phyloP scores from a whole-genome alignment of 179 eudicot species.

The Pouteria campechiana region DNA sequence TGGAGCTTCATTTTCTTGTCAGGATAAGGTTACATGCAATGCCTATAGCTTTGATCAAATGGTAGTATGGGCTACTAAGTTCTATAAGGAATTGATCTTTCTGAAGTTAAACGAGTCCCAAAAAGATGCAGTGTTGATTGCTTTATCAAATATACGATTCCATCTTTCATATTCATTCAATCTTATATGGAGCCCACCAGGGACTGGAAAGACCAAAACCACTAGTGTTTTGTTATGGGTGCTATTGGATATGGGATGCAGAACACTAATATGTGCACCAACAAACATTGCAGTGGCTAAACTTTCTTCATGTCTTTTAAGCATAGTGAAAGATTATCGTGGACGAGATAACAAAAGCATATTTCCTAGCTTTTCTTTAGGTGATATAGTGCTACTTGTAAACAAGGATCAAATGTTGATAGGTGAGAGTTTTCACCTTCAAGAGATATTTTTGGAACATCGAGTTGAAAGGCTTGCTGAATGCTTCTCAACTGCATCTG shows the following conservation, averaged over 20 bases:
- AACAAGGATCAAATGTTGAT: slow-evolving; percentile 13
- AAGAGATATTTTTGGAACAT: slow-evolving; percentile 26
- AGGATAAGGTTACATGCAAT: too few relatives aligned
- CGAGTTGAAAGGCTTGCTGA: slow-evolving; percentile 28
- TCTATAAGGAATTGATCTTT: too few relatives aligned
- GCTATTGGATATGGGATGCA: slow-evolving; percentile 11
- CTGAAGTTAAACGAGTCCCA: too few relatives aligned
- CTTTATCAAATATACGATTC: too few relatives aligned
- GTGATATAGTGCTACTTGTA: slow-evolving; percentile 26
- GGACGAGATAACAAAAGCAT: neutral
- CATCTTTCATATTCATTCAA: too few relatives aligned
- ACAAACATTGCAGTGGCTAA: slow-evolving; percentile 24
- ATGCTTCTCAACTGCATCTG: slow-evolving; percentile 30
- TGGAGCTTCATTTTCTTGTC: too few relatives aligned
- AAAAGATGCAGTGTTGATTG: too few relatives aligned
- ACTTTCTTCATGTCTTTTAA: slow-evolving; percentile 14
- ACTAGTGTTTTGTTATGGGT: slow-evolving; percentile 8
- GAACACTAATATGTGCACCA: slow-evolving; percentile 22
- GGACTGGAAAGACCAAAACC: slow-evolving; percentile 28
- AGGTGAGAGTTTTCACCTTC: slow-evolving; percentile 6
- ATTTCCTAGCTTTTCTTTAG: slow-evolving; percentile 6
- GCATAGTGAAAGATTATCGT: slow-evolving; percentile 4
- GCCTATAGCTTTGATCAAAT: too few relatives aligned
- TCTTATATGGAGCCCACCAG: too few relatives aligned
- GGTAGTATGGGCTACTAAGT: too few relatives aligned